phyloP scores from a whole-genome alignment of 2,329 filamentous ascomycete genomes.

The Cercospora citrullina region DNA sequence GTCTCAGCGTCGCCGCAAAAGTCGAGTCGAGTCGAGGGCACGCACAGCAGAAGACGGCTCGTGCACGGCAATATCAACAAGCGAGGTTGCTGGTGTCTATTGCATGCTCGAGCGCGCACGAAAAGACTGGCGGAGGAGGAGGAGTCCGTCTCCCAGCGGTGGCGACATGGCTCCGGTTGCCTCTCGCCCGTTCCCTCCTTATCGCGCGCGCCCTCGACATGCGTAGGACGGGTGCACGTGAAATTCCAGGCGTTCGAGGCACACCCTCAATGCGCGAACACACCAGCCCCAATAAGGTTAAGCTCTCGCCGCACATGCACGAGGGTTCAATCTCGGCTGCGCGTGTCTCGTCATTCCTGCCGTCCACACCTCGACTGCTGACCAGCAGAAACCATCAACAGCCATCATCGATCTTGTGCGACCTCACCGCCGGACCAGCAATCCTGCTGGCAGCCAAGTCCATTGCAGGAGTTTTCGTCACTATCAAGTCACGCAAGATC shows the following conservation, averaged over 20 bases:
- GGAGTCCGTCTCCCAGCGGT: neutral
- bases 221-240: conserved; percentile 12
- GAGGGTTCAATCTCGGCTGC: conserved; percentile 7
- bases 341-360: neutral
- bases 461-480: neutral
- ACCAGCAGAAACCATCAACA: neutral
- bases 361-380: neutral
- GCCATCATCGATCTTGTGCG: neutral
- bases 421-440: neutral
- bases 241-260: conserved; percentile 12
- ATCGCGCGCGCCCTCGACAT: neutral
- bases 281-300: conserved; percentile 10
- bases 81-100: neutral
- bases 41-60: neutral
- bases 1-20: neutral
- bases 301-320: conserved; percentile 9
- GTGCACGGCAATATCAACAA: conserved; percentile 13
- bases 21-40: neutral
- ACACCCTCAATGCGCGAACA: conserved; percentile 6
- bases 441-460: neutral
- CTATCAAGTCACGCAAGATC: neutral
- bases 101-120: neutral
- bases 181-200: conserved; percentile 8
- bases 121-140: neutral
- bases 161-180: conserved; percentile 3